phyloP scores from a whole-genome alignment of 2,329 filamentous ascomycete genomes.

The Colletotrichum plurivorum region DNA sequence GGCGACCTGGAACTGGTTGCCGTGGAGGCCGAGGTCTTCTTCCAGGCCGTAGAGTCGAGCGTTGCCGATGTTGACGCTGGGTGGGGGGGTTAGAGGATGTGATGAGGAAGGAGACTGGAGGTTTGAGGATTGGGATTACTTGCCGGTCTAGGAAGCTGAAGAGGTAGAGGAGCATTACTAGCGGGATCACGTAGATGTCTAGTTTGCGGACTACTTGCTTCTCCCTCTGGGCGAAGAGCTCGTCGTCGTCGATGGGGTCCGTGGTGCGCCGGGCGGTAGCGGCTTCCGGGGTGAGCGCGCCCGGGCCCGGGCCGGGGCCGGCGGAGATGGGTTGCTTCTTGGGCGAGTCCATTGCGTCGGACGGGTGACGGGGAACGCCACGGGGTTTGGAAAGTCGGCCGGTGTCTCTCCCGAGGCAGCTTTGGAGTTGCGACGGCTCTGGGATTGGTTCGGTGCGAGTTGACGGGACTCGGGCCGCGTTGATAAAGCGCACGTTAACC shows the following conservation, averaged over 20 bases:
- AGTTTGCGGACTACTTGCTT: constrained; percentile 74
- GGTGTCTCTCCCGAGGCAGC: too few species aligned
- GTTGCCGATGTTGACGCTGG: constrained; percentile 67
- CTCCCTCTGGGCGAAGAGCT: constrained; percentile 53
- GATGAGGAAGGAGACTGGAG: too few species aligned
- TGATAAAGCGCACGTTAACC: too few species aligned
- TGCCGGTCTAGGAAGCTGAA: constrained; percentile 82
- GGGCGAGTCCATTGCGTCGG: constrained; percentile 14
- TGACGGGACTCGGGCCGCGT: too few species aligned
- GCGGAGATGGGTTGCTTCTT: constrained; percentile 14
- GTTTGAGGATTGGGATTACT: constrained; percentile 52
- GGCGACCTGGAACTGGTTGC: constrained; percentile 79
- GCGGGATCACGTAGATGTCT: constrained; percentile 74
- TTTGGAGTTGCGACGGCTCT: too few species aligned
- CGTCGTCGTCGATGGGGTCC: constrained; percentile 24
- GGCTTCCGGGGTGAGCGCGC: constrained; percentile 17
- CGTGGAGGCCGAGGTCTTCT: constrained; percentile 70
- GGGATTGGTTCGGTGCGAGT: too few species aligned
- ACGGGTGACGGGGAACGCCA: not conserved
- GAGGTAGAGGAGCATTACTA: constrained; percentile 79
- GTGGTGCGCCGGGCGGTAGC: not conserved
- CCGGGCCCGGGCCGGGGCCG: constrained; percentile 16
- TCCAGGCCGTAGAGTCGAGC: constrained; percentile 77
- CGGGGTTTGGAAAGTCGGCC: too few species aligned
- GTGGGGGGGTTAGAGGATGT: not conserved